These are phyloP conservation scores for Ceratonia siliqua DNA, from an alignment of 306 rosid species.

Conservation along the genomic window DNA sequence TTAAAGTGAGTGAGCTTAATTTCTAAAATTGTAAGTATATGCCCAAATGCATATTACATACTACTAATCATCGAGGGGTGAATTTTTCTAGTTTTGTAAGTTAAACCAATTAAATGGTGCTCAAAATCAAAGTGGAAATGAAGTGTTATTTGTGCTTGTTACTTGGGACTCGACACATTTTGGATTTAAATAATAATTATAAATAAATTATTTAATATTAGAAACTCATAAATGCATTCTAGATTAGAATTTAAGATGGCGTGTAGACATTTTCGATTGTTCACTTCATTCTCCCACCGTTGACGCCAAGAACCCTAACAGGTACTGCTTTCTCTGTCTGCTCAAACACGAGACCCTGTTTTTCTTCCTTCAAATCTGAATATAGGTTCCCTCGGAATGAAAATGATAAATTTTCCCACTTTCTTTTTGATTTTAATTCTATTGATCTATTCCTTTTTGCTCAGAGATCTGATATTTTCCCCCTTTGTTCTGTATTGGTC, in stretches of 20 bases:
- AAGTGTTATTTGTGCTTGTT: neutral
- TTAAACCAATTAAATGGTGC: too few relatives aligned
- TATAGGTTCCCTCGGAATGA: constrained; percentile 17
- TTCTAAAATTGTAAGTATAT: too few relatives aligned
- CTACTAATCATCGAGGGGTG: too few relatives aligned
- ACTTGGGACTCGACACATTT: neutral
- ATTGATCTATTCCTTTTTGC: constrained; percentile 30
- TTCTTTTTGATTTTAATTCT: constrained; percentile 27
- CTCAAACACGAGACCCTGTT: constrained; percentile 17
- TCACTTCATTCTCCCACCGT: constrained; percentile 38
- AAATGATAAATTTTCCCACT: neutral
- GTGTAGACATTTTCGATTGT: constrained; percentile 43
- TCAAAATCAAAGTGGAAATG: neutral
- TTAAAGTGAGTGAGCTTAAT: too few relatives aligned
- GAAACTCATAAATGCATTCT: constrained; percentile 10
- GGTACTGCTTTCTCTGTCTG: constrained; percentile 36
- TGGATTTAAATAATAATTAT: neutral
- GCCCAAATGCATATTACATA: too few relatives aligned
- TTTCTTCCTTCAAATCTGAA: constrained; percentile 1
- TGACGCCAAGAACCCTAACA: constrained; percentile 49
- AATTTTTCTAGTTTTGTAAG: too few relatives aligned
- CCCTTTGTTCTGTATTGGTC: neutral
- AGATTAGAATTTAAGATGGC: constrained; percentile 43
- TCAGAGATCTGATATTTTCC: constrained; percentile 37
- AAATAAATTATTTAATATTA: neutral